phyloP scores from a whole-genome alignment of 2,329 filamentous ascomycete genomes.

The Colletotrichum graminicola region DNA sequence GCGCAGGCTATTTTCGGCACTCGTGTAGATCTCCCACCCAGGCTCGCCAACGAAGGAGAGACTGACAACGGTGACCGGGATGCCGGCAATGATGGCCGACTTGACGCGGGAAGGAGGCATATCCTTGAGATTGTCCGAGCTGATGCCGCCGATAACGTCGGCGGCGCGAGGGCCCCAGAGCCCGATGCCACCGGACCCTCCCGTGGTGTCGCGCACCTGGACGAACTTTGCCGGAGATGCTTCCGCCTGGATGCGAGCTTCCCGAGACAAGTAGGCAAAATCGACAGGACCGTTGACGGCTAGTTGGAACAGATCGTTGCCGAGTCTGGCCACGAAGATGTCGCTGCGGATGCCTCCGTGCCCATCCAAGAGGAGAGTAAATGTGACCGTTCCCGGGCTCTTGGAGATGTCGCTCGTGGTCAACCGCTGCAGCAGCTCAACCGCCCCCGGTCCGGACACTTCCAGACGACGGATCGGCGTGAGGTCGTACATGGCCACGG shows the following conservation, averaged over 20 bases:
- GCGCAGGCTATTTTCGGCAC: constrained; percentile 67
- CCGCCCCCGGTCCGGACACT: constrained; percentile 68
- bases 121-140: constrained; percentile 59
- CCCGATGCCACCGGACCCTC: constrained; percentile 70
- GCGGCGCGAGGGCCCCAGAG: constrained; percentile 71
- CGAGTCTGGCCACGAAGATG: constrained; percentile 66
- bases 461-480: constrained; percentile 70
- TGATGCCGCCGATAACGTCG: constrained; percentile 62
- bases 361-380: constrained; percentile 67
- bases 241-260: constrained; percentile 63
- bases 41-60: constrained; percentile 72
- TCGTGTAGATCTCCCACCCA: constrained; percentile 73
- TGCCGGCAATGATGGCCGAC: constrained; percentile 61
- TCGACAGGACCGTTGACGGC: constrained; percentile 69
- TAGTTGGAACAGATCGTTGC: constrained; percentile 64
- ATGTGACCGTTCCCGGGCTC: constrained; percentile 63
- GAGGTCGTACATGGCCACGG: constrained; percentile 73
- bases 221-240: constrained; percentile 56
- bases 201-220: constrained; percentile 70
- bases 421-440: constrained; percentile 65
- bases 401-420: constrained; percentile 63
- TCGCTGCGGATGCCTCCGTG: constrained; percentile 68
- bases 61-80: constrained; percentile 68
- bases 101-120: constrained; percentile 65
- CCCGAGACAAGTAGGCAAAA: constrained; percentile 64